Conservation (phyloP, 495 filamentous ascomycete genomes). For the Viridothelium virens region DNA sequence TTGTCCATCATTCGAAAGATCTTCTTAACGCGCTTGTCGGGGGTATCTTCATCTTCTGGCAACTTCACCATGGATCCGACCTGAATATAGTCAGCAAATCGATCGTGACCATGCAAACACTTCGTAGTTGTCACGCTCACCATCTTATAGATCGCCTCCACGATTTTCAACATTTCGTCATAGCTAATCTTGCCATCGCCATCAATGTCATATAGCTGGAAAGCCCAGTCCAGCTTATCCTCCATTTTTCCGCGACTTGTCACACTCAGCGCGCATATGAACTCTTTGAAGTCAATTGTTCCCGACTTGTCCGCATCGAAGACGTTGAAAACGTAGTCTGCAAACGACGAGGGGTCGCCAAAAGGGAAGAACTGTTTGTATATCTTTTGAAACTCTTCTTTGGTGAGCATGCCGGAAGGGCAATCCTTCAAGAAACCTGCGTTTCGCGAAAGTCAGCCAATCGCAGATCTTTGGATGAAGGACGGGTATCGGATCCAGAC, state of each 20-base stretch:
- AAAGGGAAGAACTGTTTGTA: conserved; percentile 99
- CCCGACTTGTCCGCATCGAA: conserved; percentile 96
- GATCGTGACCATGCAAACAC: background rate
- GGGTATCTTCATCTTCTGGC: conserved; percentile 96
- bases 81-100: conserved; percentile 39
- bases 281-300: conserved; percentile 98
- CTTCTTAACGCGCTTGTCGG: conserved; percentile 94
- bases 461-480: background rate
- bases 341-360: conserved; percentile 91
- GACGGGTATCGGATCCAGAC: conserved; percentile 40
- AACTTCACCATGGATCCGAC: conserved; percentile 99
- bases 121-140: conserved; percentile 42
- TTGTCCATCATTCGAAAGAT: conserved; percentile 99
- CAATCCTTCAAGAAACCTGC: conserved; percentile 97
- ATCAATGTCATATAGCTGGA: conserved; percentile 98
- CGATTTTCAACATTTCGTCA: conserved; percentile 96
- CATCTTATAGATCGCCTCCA: conserved; percentile 99
- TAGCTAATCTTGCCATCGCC: conserved; percentile 98
- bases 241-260: conserved; percentile 97
- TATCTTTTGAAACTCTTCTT: conserved; percentile 98
- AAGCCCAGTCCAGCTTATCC: conserved; percentile 98
- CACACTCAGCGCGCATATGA: conserved; percentile 96
- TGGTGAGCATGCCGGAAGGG: conserved; percentile 90
- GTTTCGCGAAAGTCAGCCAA: background rate
- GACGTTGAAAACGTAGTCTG: conserved; percentile 98